phyloP scores from a whole-genome alignment of 1,139 yeast species.

The Torulaspora pretoriensis region DNA sequence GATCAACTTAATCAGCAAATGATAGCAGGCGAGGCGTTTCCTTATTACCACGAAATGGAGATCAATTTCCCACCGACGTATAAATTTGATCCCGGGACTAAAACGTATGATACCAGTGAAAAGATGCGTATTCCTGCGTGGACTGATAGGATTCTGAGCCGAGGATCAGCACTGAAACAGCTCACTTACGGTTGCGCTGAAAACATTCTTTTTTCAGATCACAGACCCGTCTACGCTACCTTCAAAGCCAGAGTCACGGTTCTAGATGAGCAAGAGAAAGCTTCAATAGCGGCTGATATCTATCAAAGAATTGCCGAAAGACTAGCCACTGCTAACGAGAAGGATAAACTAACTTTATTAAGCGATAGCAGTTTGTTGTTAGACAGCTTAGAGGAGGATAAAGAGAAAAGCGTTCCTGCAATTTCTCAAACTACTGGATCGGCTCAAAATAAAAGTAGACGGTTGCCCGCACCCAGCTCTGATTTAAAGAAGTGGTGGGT shows the following conservation, averaged over 20 bases:
- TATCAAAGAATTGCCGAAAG: constrained; percentile 41
- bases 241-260: constrained; percentile 66
- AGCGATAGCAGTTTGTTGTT: constrained; percentile 24
- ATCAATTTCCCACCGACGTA: constrained; percentile 85
- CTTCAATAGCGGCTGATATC: constrained; percentile 53
- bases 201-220: constrained; percentile 75
- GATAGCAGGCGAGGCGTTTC: constrained; percentile 80
- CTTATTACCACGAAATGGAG: constrained; percentile 76
- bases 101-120: constrained; percentile 80
- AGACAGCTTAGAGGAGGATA: constrained; percentile 20
- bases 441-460: constrained; percentile 30
- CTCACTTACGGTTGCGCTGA: constrained; percentile 59
- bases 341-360: constrained; percentile 40
- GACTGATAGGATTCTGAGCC: constrained; percentile 78
- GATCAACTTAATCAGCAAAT: constrained; percentile 86
- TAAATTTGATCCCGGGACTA: constrained; percentile 87
- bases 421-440: constrained; percentile 15
- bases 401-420: constrained; percentile 20
- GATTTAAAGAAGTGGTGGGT: constrained; percentile 90
- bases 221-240: constrained; percentile 83
- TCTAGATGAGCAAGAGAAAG: constrained; percentile 61
- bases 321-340: constrained; percentile 26
- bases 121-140: constrained; percentile 93
- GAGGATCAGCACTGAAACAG: constrained; percentile 60
- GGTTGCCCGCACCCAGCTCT: constrained; percentile 84